These are phyloP conservation scores for Coniochaeta sp. DNA, from an alignment of 2,329 filamentous ascomycete species.

Conservation along the genomic window DNA sequence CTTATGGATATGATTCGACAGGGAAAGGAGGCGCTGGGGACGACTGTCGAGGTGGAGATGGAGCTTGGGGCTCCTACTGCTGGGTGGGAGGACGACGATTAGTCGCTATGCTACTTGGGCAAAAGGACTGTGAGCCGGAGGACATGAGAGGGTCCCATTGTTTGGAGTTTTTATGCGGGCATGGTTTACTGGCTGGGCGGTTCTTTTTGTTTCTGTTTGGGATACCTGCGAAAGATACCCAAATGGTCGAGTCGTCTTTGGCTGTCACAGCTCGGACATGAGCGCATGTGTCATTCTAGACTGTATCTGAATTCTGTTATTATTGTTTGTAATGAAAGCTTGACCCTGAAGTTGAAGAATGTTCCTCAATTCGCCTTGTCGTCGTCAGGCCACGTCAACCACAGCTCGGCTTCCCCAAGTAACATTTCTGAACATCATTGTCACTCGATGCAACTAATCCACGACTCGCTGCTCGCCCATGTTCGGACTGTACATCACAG, in stretches of 20 bases:
- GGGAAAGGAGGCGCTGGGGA: constrained; percentile 78
- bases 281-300: background rate
- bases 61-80: background rate
- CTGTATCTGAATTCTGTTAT: background rate
- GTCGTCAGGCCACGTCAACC: background rate
- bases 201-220: background rate
- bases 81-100: background rate
- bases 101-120: background rate
- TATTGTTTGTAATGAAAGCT: background rate
- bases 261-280: background rate
- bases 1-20: constrained; percentile 83
- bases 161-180: background rate
- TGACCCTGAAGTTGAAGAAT: background rate
- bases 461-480: background rate
- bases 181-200: background rate
- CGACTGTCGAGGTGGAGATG: constrained; percentile 56
- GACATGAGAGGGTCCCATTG: background rate
- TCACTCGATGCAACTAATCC: background rate
- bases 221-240: background rate
- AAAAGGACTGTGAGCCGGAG: background rate
- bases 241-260: background rate
- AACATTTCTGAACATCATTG: background rate
- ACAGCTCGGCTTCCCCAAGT: background rate
- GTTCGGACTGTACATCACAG: background rate
- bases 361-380: background rate